Evolutionary conservation across 176 grass and related monocot species (phyloP).

Genomic region (Eragrostis nindensis): DNA sequence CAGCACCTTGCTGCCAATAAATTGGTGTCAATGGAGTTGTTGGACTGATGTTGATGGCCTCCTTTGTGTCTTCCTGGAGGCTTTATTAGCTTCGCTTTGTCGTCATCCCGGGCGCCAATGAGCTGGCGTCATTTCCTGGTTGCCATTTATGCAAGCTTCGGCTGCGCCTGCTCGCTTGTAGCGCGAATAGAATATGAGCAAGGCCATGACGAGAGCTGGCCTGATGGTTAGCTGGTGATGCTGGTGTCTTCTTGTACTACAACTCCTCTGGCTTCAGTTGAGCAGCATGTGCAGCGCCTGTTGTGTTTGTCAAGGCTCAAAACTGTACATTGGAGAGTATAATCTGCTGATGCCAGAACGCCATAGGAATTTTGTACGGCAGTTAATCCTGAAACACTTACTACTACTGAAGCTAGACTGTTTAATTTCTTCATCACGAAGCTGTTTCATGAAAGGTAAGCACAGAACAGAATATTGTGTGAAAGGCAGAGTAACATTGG

Average conservation of each 20-base stretch:
- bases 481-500: conserved; percentile 1
- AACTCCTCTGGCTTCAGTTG: conserved; percentile 23
- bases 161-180: conserved; percentile 7
- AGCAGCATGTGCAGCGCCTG: conserved; percentile 40
- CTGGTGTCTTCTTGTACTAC: conserved; percentile 21
- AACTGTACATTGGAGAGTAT: background rate
- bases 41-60: conserved; percentile 34
- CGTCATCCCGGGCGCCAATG: conserved; percentile 9
- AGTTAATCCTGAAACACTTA: background rate
- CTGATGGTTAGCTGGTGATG: conserved; percentile 35
- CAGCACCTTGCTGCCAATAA: conserved; percentile 39
- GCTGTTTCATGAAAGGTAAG: conserved; percentile 11
- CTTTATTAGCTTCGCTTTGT: conserved; percentile 49
- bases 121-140: conserved; percentile 31
- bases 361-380: background rate
- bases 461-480: background rate
- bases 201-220: conserved; percentile 18
- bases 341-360: conserved; percentile 21
- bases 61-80: conserved; percentile 24
- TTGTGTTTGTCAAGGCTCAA: conserved; percentile 20
- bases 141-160: conserved; percentile 49
- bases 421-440: background rate
- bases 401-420: background rate
- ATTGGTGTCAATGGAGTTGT: conserved; percentile 48
- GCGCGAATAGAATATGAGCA: conserved; percentile 18